Evolutionary conservation across 2,329 filamentous ascomycete species (phyloP).

Genomic region (Helminthosporium solani): DNA sequence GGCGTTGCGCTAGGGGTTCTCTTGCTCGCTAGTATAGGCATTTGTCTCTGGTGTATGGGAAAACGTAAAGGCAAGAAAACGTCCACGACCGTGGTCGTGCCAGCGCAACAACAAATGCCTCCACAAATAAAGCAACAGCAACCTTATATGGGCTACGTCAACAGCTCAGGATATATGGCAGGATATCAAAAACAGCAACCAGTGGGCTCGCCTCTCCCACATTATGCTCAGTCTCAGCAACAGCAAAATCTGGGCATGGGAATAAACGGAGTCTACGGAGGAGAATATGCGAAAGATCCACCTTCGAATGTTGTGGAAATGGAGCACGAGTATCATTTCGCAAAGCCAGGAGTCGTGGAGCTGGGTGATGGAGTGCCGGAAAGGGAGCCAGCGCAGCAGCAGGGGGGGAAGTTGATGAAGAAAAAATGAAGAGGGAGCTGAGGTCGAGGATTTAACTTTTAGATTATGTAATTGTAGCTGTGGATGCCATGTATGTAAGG

Average conservation of each 20-base stretch:
- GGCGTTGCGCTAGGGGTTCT: constrained; percentile 10
- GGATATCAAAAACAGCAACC: constrained; percentile 6
- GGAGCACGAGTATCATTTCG: constrained; percentile 21
- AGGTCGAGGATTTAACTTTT: too few species aligned
- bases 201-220: constrained; percentile 5
- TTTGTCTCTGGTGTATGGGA: constrained; percentile 15
- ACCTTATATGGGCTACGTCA: constrained; percentile 2
- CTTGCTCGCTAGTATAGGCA: constrained; percentile 13
- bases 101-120: not conserved
- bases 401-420: not conserved
- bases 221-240: constrained; percentile 7
- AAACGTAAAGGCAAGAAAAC: constrained; percentile 17
- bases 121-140: constrained; percentile 3
- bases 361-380: constrained; percentile 12
- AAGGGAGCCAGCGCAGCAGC: not conserved
- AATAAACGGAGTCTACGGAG: not conserved
- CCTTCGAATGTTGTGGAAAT: constrained; percentile 11
- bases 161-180: constrained; percentile 8
- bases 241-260: not conserved
- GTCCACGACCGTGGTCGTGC: constrained; percentile 8
- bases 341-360: constrained; percentile 17
- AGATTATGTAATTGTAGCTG: too few species aligned
- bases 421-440: not conserved
- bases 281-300: constrained; percentile 10
- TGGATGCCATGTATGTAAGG: too few species aligned